Conservation (phyloP, 2,329 filamentous ascomycete species). For the Trichoderma breve region DNA sequence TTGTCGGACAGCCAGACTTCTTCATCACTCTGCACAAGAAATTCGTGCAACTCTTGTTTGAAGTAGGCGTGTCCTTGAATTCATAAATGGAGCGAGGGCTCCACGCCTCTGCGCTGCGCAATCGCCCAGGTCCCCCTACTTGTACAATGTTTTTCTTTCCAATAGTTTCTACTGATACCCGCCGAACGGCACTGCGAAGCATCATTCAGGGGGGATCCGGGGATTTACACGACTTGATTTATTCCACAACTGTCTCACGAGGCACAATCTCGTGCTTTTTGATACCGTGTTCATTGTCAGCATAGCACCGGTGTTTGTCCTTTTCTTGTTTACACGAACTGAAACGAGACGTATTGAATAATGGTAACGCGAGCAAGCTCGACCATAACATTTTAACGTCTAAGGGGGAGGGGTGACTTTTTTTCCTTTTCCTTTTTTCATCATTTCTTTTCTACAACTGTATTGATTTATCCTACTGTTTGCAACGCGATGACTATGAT, state of each 20-base stretch:
- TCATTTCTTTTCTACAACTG: neutral
- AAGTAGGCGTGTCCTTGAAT: constrained; percentile 55
- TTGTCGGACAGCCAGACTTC: constrained; percentile 65
- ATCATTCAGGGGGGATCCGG: neutral
- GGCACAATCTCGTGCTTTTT: neutral
- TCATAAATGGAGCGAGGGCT: constrained; percentile 34
- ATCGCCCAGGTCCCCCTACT: neutral
- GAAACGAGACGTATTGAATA: constrained; percentile 23
- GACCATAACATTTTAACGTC: neutral
- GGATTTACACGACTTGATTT: neutral
- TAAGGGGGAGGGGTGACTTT: neutral
- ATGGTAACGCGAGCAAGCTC: constrained; percentile 24
- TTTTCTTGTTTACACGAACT: constrained; percentile 5
- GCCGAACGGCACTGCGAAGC: constrained; percentile 16
- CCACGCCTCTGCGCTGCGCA: neutral
- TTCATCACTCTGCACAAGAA: constrained; percentile 64
- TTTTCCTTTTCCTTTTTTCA: neutral
- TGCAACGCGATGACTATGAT: constrained; percentile 1
- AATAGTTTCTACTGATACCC: constrained; percentile 17
- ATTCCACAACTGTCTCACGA: neutral
- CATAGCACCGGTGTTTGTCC: constrained; percentile 26
- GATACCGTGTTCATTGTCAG: constrained; percentile 17
- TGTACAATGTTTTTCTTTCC: constrained; percentile 1
- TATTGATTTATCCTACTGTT: neutral
- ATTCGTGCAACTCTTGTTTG: constrained; percentile 62